phyloP scores from a whole-genome alignment of 2,329 filamentous ascomycete genomes.

The Monilinia polystroma region DNA sequence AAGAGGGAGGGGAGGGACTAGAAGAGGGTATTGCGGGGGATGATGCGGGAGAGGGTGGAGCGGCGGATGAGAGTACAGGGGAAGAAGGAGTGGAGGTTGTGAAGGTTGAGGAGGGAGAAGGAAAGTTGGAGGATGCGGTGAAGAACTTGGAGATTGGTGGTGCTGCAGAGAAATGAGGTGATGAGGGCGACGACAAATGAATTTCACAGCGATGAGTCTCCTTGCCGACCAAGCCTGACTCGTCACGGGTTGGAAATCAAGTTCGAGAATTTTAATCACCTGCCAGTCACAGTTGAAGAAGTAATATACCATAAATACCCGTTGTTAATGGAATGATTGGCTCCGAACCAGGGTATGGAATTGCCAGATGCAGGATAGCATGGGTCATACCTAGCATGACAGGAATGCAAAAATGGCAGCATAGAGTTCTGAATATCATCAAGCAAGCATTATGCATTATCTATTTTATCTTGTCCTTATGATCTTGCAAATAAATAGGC shows the following conservation, averaged over 20 bases:
- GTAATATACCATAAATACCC: background rate
- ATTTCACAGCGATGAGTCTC: background rate
- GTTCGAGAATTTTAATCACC: background rate
- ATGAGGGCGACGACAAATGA: background rate
- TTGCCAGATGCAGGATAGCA: background rate
- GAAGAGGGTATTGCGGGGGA: conserved; percentile 40
- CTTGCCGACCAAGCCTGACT: background rate
- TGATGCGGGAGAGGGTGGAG: conserved; percentile 27
- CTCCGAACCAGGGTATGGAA: background rate
- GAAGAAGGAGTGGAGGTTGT: conserved; percentile 23
- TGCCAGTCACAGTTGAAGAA: too few relatives aligned
- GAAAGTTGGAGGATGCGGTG: conserved; percentile 3
- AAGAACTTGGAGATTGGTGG: conserved; percentile 6
- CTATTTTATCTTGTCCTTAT: background rate
- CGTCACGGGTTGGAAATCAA: too few relatives aligned
- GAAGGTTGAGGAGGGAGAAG: conserved; percentile 6
- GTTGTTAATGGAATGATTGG: background rate
- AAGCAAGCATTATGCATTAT: background rate
- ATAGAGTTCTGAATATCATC: background rate
- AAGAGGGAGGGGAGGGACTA: conserved; percentile 43
- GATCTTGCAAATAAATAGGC: background rate
- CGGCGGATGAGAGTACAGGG: conserved; percentile 28
- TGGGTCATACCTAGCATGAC: background rate
- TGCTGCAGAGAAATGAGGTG: background rate
- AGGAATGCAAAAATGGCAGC: background rate